phyloP scores from a whole-genome alignment of 352 stramenopile species.

The Phytopythium oedochilum region DNA sequence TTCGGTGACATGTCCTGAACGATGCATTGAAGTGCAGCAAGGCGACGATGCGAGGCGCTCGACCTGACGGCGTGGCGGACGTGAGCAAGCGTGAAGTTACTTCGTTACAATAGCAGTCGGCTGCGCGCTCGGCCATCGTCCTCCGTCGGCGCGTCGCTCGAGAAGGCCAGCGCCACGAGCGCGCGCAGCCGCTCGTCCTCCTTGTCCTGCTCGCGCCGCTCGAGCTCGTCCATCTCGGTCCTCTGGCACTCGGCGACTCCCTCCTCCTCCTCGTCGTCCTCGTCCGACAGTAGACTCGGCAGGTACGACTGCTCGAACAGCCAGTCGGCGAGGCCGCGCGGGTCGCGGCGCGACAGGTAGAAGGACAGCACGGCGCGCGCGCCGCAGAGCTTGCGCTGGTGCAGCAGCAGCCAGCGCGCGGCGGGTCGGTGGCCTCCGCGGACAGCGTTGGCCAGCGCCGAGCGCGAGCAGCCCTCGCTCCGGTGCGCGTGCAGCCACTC shows the following conservation, averaged over 20 bases:
- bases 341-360: slow-evolving; percentile 24
- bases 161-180: neutral
- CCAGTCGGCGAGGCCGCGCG: slow-evolving; percentile 26
- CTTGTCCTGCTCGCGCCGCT: neutral
- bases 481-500: slow-evolving; percentile 49
- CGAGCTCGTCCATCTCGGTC: neutral
- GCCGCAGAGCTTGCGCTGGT: slow-evolving; percentile 35
- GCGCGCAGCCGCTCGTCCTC: slow-evolving; percentile 3
- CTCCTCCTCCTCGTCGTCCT: slow-evolving; percentile 18
- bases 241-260: slow-evolving; percentile 4
- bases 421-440: slow-evolving; percentile 44
- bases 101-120: neutral
- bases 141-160: neutral
- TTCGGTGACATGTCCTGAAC: too few relatives aligned
- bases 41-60: too few relatives aligned
- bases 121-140: neutral
- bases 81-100: too few relatives aligned
- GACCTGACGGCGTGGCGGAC: too few relatives aligned
- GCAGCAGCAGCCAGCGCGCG: slow-evolving; percentile 44
- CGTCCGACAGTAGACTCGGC: slow-evolving; percentile 19
- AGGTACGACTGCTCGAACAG: slow-evolving; percentile 28
- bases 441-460: slow-evolving; percentile 60
- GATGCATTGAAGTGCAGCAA: too few relatives aligned
- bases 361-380: slow-evolving; percentile 29
- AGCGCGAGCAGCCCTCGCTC: slow-evolving; percentile 61